Evolutionary conservation across 306 rosid genomes (phyloP), one percentile per base, ranked within the genome.

Genomic region (Vigna mungo): DNA sequence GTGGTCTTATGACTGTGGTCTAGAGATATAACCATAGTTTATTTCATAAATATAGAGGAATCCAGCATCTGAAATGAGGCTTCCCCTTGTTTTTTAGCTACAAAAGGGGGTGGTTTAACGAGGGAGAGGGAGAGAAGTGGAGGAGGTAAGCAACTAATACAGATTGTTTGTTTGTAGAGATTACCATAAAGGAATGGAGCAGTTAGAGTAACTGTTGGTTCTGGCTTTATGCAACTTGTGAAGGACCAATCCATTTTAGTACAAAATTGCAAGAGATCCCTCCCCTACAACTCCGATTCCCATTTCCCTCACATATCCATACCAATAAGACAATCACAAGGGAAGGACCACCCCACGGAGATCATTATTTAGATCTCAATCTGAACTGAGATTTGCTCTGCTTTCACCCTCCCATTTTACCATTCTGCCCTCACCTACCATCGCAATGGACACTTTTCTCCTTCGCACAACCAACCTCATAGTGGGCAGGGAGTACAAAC

Each of bases 311-410:
- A 44, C 83, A 79, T 76, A 72, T 70, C 52, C 43, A 81, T 66
- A 52, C 84, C 85, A 78, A 78, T 78, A 85, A 84, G 85, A 75
- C 82, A 89, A 75, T 83, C 78, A 44, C 70, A 68, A 81, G 21
- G 21, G 23, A 69, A 82, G 91, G 94, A 89, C 94, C 91, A 87
- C 90, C 67, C 67, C 32, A 15, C 52, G 37, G 67, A 84, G 79
- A 80, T 88, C 82, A 89, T 86, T 77, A 82, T 89, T 82, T 92
- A 88, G 94, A 92, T 86, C 81, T 84, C 86, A 85, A 84, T 89
- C 93, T 88, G 74, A 88, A 86, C 89, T 87, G 88, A 83, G 96
- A 91, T 91, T 84, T 84, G 9, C 81, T 82, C 88, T 80, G 83
- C 74, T 58, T 78, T 76, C 54, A 68, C 54, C 54, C 32, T 47